Evolutionary conservation across 768 basidiomycete species (phyloP), one percentile per base, ranked within the genome.

Genomic region (Lyophyllum atratum): DNA sequence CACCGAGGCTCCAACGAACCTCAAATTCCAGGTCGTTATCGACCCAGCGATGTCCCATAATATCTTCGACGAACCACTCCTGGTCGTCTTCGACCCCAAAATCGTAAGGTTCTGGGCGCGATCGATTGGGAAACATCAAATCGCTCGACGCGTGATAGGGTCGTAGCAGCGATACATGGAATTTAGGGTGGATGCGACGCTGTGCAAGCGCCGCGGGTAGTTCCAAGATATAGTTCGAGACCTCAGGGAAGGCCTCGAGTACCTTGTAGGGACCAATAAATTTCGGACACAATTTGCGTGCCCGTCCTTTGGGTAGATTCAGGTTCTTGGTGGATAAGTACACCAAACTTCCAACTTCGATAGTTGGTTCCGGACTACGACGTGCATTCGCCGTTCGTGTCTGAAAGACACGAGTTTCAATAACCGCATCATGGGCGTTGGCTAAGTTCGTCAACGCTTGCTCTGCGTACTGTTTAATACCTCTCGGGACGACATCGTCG

Each of bases 301-400:
- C 34, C 14, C 59, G 5, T 1, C 62, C 59, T 46, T 73, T 74
- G 0, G 70, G 74, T 14, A 76, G n/a, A 0, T 56, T 61, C 0
- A 78, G 47, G 52, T 79, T 77, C 26, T 69, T 66, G 0, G 74
- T 76, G 0, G 69, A 72, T 2, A 75, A 19, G 34, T 71, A 76
- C 0, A 77, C 73, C 1, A 74, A 49, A 40, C 73, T 68, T 0
- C 70, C 70, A 66, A 62, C 12, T 59, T 33, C 1, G 51, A 25
- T 2, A 66, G 21, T 1, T 8, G 37, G 37, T 17, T 39, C 37
- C 4, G 37, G 4, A 17, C 11, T 14, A 4, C 37, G 37, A 4
- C 37, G 37, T 12, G 6, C 15, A 17, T 39, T 39, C 37, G 37
- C 37, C 37, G 4, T 39, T 61, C 55, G 11, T 56, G 39, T 33